A percentile compares a stretch with the other conserved stretches of the same genome.
phyloP scores from a whole-genome alignment of 2,329 filamentous ascomycete genomes.

The Microcyclosporella mali region DNA sequence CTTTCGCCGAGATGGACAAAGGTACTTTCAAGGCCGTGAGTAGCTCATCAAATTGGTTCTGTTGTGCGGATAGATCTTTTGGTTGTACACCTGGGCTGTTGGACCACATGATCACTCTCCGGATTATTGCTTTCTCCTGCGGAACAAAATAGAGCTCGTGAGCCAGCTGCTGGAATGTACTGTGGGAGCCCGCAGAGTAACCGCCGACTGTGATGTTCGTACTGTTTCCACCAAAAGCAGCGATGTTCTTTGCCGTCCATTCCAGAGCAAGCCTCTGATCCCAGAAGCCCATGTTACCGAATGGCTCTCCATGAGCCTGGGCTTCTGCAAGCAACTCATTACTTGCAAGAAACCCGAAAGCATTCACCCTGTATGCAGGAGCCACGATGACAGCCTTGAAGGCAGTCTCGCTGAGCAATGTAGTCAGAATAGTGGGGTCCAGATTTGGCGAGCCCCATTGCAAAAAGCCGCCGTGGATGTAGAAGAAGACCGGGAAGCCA shows the following conservation, averaged over 20 bases:
- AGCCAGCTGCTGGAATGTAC: constrained; percentile 51
- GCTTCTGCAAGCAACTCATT: constrained; percentile 43
- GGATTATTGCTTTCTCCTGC: constrained; percentile 43
- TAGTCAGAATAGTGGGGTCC: constrained; percentile 35
- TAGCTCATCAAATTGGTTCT: constrained; percentile 49
- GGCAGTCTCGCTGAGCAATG: constrained; percentile 45
- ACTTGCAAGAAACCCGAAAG: constrained; percentile 52
- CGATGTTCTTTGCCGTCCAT: constrained; percentile 48
- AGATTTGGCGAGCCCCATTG: constrained; percentile 50
- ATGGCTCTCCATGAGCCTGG: constrained; percentile 31
- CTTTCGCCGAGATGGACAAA: constrained; percentile 30
- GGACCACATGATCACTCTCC: constrained; percentile 48
- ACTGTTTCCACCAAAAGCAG: constrained; percentile 45
- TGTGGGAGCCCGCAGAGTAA: constrained; percentile 53
- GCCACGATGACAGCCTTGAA: constrained; percentile 48
- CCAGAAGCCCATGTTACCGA: constrained; percentile 52
- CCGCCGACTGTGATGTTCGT: constrained; percentile 49
- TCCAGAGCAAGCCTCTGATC: constrained; percentile 51
- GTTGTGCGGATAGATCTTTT: constrained; percentile 42
- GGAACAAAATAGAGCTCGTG: constrained; percentile 49
- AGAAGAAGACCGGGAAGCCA: constrained; percentile 55
- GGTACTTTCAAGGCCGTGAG: constrained; percentile 42
- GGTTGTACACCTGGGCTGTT: constrained; percentile 52
- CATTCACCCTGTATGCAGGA: constrained; percentile 52
- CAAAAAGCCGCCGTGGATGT: constrained; percentile 52